Evolutionary conservation across 805 yeast species (phyloP), one percentile per base, ranked within the genome.

Genomic region (Candida xiaguanensis): DNA sequence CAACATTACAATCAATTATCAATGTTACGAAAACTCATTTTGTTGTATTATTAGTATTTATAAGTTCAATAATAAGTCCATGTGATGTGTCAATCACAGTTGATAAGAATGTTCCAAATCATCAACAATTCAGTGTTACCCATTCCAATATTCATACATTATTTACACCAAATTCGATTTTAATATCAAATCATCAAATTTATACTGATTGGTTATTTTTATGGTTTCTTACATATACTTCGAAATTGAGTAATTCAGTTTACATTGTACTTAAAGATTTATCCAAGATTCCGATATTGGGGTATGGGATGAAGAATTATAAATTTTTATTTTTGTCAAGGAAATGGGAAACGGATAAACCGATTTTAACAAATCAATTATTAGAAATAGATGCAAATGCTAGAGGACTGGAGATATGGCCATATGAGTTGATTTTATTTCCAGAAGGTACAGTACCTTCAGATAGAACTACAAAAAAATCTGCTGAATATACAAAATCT

Each of bases 361-460:
- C 70, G 6, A 68, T 68, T 9, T 69, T 90, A 66, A 67, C 75
- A 19, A 73, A 74, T 35, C 74, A 72, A 35, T 66, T 89, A 40
- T 61, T 65, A 12, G 69, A 67, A 31, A 67, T 83, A n/a, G 83
- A 80, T 53, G 78, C 80, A 5, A 68, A 78, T 55, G 77, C 80
- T 2, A 65, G 80, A 42, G 82, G 81, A 0, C 50, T 61, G 33
- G 45, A 54, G 12, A 44, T 56, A 2, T 65, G 61, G 57, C 71
- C 71, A 4, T 80, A 82, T 46, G 79, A 83, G 71, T 58, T 93
- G 33, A 62, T 90, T 16, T 59, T 93, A 19, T 93, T 84, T 62
- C 99, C 99, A 1, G 99, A 93, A 59, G 99, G 99, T 4, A 93
- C 99, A 0, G 93, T 88, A 42, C 63, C 85, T 39, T 80, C 93